Conservation (phyloP, 108 stramenopile species). For the Nitzschia putrida region DNA sequence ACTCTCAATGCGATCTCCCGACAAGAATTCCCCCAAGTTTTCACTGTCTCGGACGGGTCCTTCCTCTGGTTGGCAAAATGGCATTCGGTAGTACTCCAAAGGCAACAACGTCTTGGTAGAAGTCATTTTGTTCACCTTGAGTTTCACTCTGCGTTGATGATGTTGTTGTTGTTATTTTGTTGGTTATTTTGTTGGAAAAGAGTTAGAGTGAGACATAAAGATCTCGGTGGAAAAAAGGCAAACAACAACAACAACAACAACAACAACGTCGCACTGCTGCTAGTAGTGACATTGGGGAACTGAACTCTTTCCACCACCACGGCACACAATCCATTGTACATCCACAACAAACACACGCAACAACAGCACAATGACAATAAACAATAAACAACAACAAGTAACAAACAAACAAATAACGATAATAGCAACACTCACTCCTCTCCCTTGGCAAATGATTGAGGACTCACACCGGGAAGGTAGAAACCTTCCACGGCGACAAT, state of each 20-base stretch:
- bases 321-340: no score
- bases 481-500: constrained; percentile 22
- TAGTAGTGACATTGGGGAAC: no score
- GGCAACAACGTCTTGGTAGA: constrained; percentile 90
- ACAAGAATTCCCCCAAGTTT: constrained; percentile 98
- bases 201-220: no score
- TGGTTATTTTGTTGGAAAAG: not conserved
- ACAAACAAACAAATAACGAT: no score
- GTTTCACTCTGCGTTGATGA: constrained; percentile 70
- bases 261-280: no score
- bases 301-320: no score
- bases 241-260: no score
- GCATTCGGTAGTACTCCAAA: constrained; percentile 93
- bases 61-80: constrained; percentile 90
- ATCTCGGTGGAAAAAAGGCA: no score
- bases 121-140: constrained; percentile 91
- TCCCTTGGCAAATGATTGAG: constrained; percentile 72
- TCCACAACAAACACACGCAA: no score
- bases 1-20: constrained; percentile 96
- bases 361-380: no score
- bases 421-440: constrained; percentile 62
- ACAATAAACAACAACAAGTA: no score
- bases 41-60: constrained; percentile 86
- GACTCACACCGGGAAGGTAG: constrained; percentile 86
- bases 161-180: not conserved